Evolutionary conservation across 805 yeast species (phyloP), one percentile per base, ranked within the genome.

Genomic region (Kodamaea kaohsiungensis): DNA sequence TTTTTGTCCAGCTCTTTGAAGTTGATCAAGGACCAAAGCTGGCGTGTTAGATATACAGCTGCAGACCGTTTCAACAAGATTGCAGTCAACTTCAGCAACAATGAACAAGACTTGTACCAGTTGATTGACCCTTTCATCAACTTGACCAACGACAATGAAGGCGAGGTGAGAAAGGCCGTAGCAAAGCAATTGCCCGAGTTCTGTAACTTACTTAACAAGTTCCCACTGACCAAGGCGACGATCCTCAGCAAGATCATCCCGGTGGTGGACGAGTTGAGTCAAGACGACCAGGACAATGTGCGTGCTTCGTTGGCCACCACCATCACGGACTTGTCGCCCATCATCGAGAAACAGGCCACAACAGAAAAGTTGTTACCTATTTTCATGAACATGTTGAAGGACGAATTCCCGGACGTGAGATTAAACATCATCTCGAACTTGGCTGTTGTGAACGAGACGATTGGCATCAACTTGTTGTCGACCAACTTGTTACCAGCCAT

Each of bases 1-100:
- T 76, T 88, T 54, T 77, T 88, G 57, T 76, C 79, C 50, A 82
- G 86, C 59, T 80, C 96, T 2, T 79, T 87, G 59, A 83, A 84
- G 59, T 79, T 95, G 60, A 86, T 90, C 55, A 82, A 80, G 59
- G 99, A 95, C 74, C 91, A 89, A 71, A 88, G 96, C 65, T 95
- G 99, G 99, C 86, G 99, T 71, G 98, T 95, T 54, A 86, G 99
- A 65, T 95, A 93, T 73, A 91, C 95, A 86, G 96, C 96, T 35
- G 97, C 98, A n/a, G 98, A 93, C 68, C 82, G 91, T 63, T 92
- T 91, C 66, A 89, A 86, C 61, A 76, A 78, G 58, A 81, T 95
- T 56, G 90, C 96, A 1, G 62, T 73, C 15, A 85, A 84, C 59
- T 86, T 92, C 65, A 77, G 78, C 61, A 77, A 79, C 57, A 78